Evolutionary conservation across 2,329 filamentous ascomycete genomes (phyloP).

Genomic region (Botrytis pseudocinerea): DNA sequence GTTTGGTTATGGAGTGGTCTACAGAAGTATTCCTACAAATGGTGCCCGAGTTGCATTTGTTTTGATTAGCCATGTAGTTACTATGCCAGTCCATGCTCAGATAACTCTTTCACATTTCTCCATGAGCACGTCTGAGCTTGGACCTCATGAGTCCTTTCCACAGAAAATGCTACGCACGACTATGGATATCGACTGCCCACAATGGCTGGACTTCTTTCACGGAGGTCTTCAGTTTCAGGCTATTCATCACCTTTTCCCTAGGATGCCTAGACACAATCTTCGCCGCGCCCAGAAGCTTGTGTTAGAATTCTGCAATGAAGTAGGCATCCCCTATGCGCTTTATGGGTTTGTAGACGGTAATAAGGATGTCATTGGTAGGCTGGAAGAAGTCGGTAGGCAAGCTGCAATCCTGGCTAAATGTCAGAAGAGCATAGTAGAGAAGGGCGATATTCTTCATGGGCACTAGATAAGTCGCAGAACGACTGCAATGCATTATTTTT

Average conservation of each 20-base stretch:
- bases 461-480: conserved; percentile 18
- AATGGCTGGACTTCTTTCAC: conserved; percentile 87
- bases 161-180: conserved; percentile 91
- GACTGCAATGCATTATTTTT: background rate
- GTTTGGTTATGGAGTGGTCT: conserved; percentile 82
- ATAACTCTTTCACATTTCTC: conserved; percentile 92
- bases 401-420: conserved; percentile 76
- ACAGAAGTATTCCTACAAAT: conserved; percentile 68
- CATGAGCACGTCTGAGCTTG: conserved; percentile 87
- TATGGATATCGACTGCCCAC: conserved; percentile 88
- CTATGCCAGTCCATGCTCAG: conserved; percentile 81
- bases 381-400: conserved; percentile 79
- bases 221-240: conserved; percentile 88
- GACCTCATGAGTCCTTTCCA: conserved; percentile 80
- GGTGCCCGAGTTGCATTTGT: conserved; percentile 72
- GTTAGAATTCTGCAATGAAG: conserved; percentile 77
- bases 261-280: conserved; percentile 83
- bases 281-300: conserved; percentile 73
- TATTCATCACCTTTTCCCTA: conserved; percentile 81
- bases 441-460: conserved; percentile 36
- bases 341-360: conserved; percentile 86
- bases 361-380: conserved; percentile 71
- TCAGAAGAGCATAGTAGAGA: conserved; percentile 50
- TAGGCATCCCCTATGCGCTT: conserved; percentile 79
- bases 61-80: conserved; percentile 76